Evolutionary conservation across 768 basidiomycete genomes (phyloP), one percentile per base, ranked within the genome.

Genomic region (Myochromella boudieri): DNA sequence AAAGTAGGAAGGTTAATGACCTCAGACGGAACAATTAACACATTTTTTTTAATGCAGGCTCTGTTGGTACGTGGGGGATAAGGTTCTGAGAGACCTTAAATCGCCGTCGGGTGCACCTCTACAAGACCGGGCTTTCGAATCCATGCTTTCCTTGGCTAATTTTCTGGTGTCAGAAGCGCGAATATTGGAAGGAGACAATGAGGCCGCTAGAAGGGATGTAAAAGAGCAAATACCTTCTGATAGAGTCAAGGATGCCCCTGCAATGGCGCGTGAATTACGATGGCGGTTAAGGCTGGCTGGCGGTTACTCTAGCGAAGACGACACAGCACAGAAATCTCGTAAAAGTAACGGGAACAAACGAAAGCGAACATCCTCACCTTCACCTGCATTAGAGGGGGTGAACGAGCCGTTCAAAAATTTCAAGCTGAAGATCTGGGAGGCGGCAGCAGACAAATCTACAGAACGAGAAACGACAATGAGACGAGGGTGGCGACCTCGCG

Each of bases 1-100:
- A 46, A 85, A 77, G 89, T 89, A 58, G 5, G 70, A 61, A 61
- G 45, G 55, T 9, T 40, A 11, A 32, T 18, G 11, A 11, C 17
- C 28, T 6, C n/a, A 20, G 7, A 17, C 11, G 26, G 38, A 27
- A 44, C 18, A 21, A 24, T 32, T 38, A 6, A 48, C 38, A 44
- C 9, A 53, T 33, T 37, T 32, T 42, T 12, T 3, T 8, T 15
- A 42, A 36, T 21, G 29, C 51, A 94, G 91, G 65, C 74, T 95
- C 15, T 91, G 88, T 54, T 95, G 91, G 92, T 95, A 93, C 59
- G 87, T 88, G 10, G 92, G 82, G 2, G 89, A 94, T 56, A 86
- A 84, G 56, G 87, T 85, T 62, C 68, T 87, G 38, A 78, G 84
- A 31, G 86, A 90, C 52, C 66, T 95, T 26, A 85, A 81, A 61